Conservation (phyloP, 441 rosid genomes). For the Jatropha multifida region DNA sequence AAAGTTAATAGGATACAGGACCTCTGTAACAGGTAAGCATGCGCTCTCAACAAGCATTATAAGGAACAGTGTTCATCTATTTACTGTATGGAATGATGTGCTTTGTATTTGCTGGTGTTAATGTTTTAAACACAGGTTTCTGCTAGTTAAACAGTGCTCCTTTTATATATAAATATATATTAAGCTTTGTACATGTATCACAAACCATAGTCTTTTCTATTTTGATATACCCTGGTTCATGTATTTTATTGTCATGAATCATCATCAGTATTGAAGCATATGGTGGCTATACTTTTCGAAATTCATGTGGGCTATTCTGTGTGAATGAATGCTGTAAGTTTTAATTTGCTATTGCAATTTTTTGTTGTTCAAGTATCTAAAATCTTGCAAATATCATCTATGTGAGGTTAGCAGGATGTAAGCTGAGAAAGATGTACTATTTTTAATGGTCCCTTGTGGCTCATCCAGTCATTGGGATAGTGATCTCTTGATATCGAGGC, state of each 20-base stretch:
- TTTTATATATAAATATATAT: constrained; percentile 26
- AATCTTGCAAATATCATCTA: background rate
- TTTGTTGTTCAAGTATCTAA: background rate
- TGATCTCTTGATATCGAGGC: background rate
- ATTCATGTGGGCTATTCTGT: constrained; percentile 1
- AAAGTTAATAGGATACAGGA: constrained; percentile 46
- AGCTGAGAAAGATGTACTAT: background rate
- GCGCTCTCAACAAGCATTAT: constrained; percentile 27
- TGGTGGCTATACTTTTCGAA: constrained; percentile 9
- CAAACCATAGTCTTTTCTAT: constrained; percentile 30
- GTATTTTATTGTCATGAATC: constrained; percentile 33
- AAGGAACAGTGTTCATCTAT: constrained; percentile 26
- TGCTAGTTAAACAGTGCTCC: constrained; percentile 26
- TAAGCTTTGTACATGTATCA: constrained; percentile 46
- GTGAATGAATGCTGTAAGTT: background rate
- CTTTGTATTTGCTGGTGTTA: constrained; percentile 31
- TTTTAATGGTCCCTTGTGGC: background rate
- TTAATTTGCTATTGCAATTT: background rate
- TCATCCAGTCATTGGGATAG: background rate
- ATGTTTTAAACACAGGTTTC: constrained; percentile 45
- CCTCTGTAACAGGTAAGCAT: constrained; percentile 36
- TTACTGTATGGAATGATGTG: constrained; percentile 34
- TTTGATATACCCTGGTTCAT: constrained; percentile 21
- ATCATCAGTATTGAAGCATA: constrained; percentile 21
- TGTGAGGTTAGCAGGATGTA: background rate